Evolutionary conservation across 495 filamentous ascomycete genomes (phyloP), one percentile per base, ranked within the genome.

Genomic region (Tuber indicum): DNA sequence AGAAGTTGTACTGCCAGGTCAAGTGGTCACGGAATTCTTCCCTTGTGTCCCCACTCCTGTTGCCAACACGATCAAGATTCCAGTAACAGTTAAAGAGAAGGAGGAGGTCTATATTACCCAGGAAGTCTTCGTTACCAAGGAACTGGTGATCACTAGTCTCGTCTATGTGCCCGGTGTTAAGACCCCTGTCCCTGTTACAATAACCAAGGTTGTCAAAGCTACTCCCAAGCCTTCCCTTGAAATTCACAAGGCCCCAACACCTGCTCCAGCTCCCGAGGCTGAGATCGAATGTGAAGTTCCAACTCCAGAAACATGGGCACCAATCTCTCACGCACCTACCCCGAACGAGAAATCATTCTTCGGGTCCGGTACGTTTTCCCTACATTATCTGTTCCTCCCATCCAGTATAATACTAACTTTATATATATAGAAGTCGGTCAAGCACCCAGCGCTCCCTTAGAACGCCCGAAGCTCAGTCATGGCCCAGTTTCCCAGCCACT

Each of bases 21-120:
- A 79, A 39, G 70, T 79, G 5, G 70, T 79, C 21, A 80, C 78
- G 2, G 71, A 74, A 52, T 77, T 45, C n/a, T 74, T 77, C 7
- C 76, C 74, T 21, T 62, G 76, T 12, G 23, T 71, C 10, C 74
- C 76, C 62, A 77, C 76, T 16, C 76, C 74, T 23, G 74, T 77
- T 7, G 26, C 76, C 19, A 74, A 77, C 5, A 78, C 77, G 8
- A 49, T 78, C 10, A 44, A 71, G 36, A 76, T 77, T 77, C 58
- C 58, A 19, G 16, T 66, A 19, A 66, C 58, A 36, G 39, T 78
- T 32, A 79, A 79, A 10, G 76, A 78, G 76, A 76, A 79, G 43
- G 78, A 58, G 9, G 43, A 75, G 76, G 36, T 77, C 42, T 80
- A 73, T 46, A 19, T 80, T 41, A 75, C 80, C 23, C 79, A 52